These are phyloP conservation scores for Sutorius eximius DNA, from an alignment of 1,284 basidiomycete species.

Conservation along the genomic window DNA sequence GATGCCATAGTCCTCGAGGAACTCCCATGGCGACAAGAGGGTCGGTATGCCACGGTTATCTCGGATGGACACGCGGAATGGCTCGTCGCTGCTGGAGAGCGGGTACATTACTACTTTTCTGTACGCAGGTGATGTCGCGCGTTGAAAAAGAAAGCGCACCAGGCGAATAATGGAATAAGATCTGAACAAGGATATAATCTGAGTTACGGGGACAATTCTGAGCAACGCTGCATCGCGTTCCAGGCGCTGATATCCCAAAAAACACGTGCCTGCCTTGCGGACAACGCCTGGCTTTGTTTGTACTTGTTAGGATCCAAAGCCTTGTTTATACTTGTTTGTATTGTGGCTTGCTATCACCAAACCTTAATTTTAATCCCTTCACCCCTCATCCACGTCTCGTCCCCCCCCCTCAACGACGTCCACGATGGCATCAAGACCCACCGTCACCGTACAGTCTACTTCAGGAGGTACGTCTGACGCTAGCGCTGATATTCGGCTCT, in stretches of 20 bases:
- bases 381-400: neutral
- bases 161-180: constrained; percentile 18
- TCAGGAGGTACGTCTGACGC: constrained; percentile 48
- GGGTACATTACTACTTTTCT: constrained; percentile 28
- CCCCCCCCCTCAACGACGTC: constrained; percentile 15
- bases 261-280: constrained; percentile 33
- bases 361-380: constrained; percentile 15
- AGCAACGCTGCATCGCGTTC: constrained; percentile 3
- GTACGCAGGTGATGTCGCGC: constrained; percentile 8
- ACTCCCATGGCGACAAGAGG: constrained; percentile 40
- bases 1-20: constrained; percentile 42
- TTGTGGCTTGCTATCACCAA: constrained; percentile 26
- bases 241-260: constrained; percentile 31
- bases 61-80: constrained; percentile 27
- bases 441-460: constrained; percentile 78
- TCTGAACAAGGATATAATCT: constrained; percentile 11
- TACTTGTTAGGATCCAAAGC: constrained; percentile 20
- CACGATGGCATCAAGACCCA: constrained; percentile 86
- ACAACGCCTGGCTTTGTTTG: constrained; percentile 31
- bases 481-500: constrained; percentile 31
- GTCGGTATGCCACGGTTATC: constrained; percentile 35
- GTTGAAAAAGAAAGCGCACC: constrained; percentile 18
- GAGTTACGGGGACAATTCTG: constrained; percentile 3
- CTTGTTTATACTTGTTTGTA: constrained; percentile 2
- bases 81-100: constrained; percentile 35